Evolutionary conservation across 1,284 basidiomycete species (phyloP), one percentile per base, ranked within the genome.

Genomic region (Ceratobasidium sp.): DNA sequence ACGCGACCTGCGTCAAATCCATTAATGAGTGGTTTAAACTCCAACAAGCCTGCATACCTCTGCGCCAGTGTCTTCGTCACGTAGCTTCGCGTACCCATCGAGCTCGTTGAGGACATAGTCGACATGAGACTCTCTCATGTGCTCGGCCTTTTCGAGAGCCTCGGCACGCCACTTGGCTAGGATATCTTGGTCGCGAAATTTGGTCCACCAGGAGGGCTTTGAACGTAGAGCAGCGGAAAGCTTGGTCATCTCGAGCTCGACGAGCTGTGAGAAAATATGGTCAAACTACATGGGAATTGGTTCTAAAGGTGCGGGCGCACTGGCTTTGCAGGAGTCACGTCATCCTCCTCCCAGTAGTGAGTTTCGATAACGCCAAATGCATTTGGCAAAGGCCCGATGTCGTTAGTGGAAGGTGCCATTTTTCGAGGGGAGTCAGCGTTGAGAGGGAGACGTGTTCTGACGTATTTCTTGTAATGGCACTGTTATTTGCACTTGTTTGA

Each of bases 51-150:
- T 29, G 11, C 19, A 29, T 67, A 85, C 88, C 86, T 88, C 66
- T 32, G 73, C 68, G 57, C 80, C 73, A 68, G 83, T 81, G 4
- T 80, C 76, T 44, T 83, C 82, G 76, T 89, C 86, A 46, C 85
- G 80, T 6, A 89, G 82, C 7, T 82, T 78, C 54, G 84, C 85
- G 79, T 89, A 89, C 0, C 88, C 87, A 8, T 78, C 80, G 4
- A 90, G 81, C 79, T 90, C 88, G 69, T 87, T 86, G 5, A 89
- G 80, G 40, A 88, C 85, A 82, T 89, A 89, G 11, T 85, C 77
- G 73, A 87, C 87, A 84, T 89, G 88, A 67, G 81, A 82, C 19
- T 79, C 78, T 19, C 84, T 84, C n/a, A 89, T 81, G 19, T 79
- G 76, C 2, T 86, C 81, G 4, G 76, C 70, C n/a, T 82, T 81